Conservation (phyloP, 257 asterid genomes). For the Plantago elongata region DNA sequence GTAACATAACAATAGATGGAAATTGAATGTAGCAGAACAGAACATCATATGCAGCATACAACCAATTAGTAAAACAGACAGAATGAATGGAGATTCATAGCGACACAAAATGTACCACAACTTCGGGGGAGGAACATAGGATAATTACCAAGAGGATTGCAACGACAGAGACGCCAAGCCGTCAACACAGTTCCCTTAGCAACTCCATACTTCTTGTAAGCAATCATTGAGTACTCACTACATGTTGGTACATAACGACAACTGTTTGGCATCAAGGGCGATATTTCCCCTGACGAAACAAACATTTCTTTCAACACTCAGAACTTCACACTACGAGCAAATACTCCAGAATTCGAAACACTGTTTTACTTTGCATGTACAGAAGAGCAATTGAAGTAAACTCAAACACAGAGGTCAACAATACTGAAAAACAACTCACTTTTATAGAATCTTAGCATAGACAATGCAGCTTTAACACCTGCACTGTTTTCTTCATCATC, state of each 20-base stretch:
- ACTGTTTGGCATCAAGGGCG: constrained; percentile 78
- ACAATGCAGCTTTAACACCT: constrained; percentile 76
- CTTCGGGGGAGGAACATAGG: background rate
- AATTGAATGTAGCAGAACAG: background rate
- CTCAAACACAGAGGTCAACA: background rate
- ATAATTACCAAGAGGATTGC: constrained; percentile 77
- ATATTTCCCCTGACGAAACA: constrained; percentile 68
- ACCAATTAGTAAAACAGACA: background rate
- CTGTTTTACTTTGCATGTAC: background rate
- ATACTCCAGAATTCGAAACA: background rate
- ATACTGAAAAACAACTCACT: constrained; percentile 36
- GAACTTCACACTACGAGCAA: background rate
- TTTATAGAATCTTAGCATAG: constrained; percentile 74
- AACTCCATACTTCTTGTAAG: constrained; percentile 89
- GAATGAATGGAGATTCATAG: background rate
- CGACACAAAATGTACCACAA: background rate
- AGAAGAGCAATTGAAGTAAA: constrained; percentile 10
- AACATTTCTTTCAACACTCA: too few species aligned
- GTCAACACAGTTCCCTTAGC: constrained; percentile 70
- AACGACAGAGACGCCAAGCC: constrained; percentile 87
- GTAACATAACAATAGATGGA: background rate
- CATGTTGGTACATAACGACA: constrained; percentile 88
- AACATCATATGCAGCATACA: background rate
- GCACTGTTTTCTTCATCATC: constrained; percentile 52
- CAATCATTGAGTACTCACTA: constrained; percentile 92